phyloP scores from a whole-genome alignment of 116 monocot species.

The Zostera marina region DNA sequence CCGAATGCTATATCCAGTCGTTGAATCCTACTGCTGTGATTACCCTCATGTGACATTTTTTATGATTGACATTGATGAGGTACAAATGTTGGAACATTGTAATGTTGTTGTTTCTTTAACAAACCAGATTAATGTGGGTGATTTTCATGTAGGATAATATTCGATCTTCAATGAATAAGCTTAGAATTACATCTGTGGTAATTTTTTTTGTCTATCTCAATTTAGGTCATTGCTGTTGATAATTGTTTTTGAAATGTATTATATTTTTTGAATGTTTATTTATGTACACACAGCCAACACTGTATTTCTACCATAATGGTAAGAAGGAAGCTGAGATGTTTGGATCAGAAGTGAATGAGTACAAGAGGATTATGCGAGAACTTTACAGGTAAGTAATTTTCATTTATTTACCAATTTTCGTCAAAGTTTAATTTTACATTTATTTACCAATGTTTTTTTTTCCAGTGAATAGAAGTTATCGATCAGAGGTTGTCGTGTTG shows the following conservation, averaged over 20 bases:
- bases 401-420: neutral
- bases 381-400: slow-evolving; percentile 40
- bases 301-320: slow-evolving; percentile 70
- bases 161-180: slow-evolving; percentile 1
- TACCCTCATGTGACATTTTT: slow-evolving; percentile 68
- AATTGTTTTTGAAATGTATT: neutral
- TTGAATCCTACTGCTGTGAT: slow-evolving; percentile 52
- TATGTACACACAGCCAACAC: slow-evolving; percentile 61
- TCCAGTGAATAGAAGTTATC: no score
- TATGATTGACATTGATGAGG: slow-evolving; percentile 75
- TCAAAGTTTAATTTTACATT: neutral
- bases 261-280: neutral
- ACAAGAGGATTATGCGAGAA: slow-evolving; percentile 47
- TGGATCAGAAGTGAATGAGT: slow-evolving; percentile 44
- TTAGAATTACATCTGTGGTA: slow-evolving; percentile 4
- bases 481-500: no score
- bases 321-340: slow-evolving; percentile 48
- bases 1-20: slow-evolving; percentile 45
- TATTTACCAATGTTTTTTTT: no score
- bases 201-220: neutral
- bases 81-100: no score
- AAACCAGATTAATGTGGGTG: no score
- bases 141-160: slow-evolving; percentile 4
- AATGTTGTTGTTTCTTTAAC: neutral
- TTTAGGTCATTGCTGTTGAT: neutral